Base-by-base conservation (phyloP, 2,329 filamentous ascomycete species). In the Sclerotinia glacialis region DNA sequence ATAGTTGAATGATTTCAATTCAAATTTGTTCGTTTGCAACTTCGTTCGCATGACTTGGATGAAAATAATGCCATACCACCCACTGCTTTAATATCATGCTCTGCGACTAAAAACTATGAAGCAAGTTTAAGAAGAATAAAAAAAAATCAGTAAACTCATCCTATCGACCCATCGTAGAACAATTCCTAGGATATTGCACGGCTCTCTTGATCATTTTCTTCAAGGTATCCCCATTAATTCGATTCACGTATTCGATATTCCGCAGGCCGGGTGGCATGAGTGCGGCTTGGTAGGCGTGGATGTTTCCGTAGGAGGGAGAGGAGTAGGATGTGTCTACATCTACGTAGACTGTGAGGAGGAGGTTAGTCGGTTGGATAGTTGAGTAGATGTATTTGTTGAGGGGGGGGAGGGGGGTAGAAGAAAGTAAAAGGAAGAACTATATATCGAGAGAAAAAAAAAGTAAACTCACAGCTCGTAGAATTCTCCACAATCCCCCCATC, bases 281-380 rank as follows among this genome's bases (percentile, higher is more conserved):
- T 5, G 76, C 76, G 44, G 77, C 72, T 69, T 80, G 77, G 69
- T 81, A 81, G 18, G 78, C 77, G 67, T 80, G 79, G 49, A 81
- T 78, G 65, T 80, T 80, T 2, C 79, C 79, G 66, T 80, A 81
- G 59, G 68, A 77, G 2, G 78, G 77, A 31, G 76, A 78, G 16
- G 74, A 76, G 68, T 78, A 81, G 4, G 77, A 75, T 2, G 74
- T 78, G 65, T 81, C 78, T 3, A 81, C 79, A 70, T 81, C 79
- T 34, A 80, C 52, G 63, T 78, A 80, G n/a, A 80, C 79, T 64
- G 67, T 21, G 18, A 14, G 37, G 3, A n/a, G 31, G 21, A 12
- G 6, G 65, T 53, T n/a, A 59, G 34, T 40, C 5, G 31, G 5
- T 16, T 42, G 18, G 6, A 18, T 18, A 4, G 37, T 37, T 37